phyloP scores from a whole-genome alignment of 208 protist genomes.

The Phytomonas sp. region DNA sequence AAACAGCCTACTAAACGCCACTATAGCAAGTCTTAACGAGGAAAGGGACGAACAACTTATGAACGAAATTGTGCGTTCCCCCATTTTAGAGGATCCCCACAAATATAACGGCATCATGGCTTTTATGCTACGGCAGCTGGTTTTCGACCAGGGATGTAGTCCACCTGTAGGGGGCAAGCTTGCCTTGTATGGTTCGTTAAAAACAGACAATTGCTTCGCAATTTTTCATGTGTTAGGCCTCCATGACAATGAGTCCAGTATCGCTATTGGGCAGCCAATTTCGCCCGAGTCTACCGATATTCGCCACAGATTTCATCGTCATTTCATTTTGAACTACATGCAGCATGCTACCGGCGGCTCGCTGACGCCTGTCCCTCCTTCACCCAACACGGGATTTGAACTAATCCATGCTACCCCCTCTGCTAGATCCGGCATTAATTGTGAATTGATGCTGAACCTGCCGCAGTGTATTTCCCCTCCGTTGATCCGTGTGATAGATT shows the following conservation, averaged over 20 bases:
- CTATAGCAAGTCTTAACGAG: constrained; percentile 66
- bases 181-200: not conserved
- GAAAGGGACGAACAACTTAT: constrained; percentile 63
- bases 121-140: constrained; percentile 58
- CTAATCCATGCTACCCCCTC: not conserved
- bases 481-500: constrained; percentile 55
- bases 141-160: constrained; percentile 11
- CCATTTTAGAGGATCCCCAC: constrained; percentile 47
- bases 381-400: constrained; percentile 9
- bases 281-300: constrained; percentile 29
- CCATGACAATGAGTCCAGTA: constrained; percentile 56
- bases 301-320: constrained; percentile 54
- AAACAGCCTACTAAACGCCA: constrained; percentile 37
- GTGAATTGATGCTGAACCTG: constrained; percentile 15
- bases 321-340: constrained; percentile 67
- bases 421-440: not conserved
- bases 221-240: constrained; percentile 66
- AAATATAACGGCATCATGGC: constrained; percentile 66
- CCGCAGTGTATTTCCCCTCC: constrained; percentile 40
- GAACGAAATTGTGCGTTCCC: constrained; percentile 53
- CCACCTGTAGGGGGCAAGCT: not conserved
- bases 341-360: constrained; percentile 26
- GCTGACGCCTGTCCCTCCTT: constrained; percentile 29
- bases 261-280: constrained; percentile 31
- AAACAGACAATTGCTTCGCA: constrained; percentile 26